Conservation (phyloP, 78 protist species). For the Creolimax fragrantissima region DNA sequence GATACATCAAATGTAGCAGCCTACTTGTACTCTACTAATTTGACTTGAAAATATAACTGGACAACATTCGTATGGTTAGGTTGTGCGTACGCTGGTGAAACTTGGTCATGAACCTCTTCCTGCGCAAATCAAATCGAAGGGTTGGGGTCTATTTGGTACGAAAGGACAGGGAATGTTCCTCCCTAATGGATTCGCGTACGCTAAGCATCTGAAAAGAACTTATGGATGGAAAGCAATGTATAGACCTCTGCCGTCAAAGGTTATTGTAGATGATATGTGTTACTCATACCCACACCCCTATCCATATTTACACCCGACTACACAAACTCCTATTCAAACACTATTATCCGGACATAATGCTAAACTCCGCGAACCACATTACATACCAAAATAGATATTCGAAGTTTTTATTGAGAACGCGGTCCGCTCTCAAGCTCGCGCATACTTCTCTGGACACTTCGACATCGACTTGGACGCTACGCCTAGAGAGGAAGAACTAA, state of each 20-base stretch:
- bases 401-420: neutral
- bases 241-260: neutral
- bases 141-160: neutral
- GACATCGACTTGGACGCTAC: neutral
- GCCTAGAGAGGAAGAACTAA: neutral
- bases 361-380: too few relatives aligned
- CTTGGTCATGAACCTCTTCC: neutral
- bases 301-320: too few relatives aligned
- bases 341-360: too few relatives aligned
- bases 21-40: too few relatives aligned
- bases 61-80: too few relatives aligned
- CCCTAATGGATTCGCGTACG: neutral
- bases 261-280: too few relatives aligned
- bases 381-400: too few relatives aligned
- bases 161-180: neutral
- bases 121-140: neutral
- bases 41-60: too few relatives aligned
- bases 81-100: neutral
- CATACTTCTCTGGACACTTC: neutral
- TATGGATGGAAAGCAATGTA: neutral
- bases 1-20: too few relatives aligned
- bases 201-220: neutral
- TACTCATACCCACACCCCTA: too few relatives aligned
- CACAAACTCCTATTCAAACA: too few relatives aligned
- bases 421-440: neutral